Base-by-base conservation (phyloP, 441 rosid species). In the Brassica balearica region DNA sequence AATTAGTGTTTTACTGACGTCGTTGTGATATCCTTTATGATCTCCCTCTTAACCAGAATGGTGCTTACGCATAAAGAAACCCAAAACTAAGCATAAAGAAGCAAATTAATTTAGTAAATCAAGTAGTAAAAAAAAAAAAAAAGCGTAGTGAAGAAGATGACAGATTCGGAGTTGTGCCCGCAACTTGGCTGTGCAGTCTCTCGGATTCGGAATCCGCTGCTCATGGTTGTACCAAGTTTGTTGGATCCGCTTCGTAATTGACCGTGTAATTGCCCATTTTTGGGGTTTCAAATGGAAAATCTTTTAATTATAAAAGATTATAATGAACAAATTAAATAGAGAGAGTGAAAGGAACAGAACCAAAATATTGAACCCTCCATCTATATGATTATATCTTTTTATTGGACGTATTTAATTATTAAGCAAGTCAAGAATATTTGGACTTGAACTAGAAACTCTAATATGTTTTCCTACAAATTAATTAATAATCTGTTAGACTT, bases 401-500 rank as follows among this genome's bases (percentile, higher is more conserved):
- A 14, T 15, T 8, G 34, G 15, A 32, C 1, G 0, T 64, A 3
- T 64, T 61, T 12, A 25, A 6, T 3, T 32, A 5, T 17, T 27
- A 19, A 17, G 20, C n/a, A 38, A 38, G 53, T 65, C 53, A 10
- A 36, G 27, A 17, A 36, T 36, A 36, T 36, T 15, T 65, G 51
- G 32, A 65, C 53, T 34, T 34, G 68, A 34, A 65, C 58, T 67
- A 12, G 55, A 46, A 43, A 67, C 58, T 43, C 11, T 43, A 22
- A 59, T 59, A 10, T 10, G 14, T 22, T 59, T 60, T 9, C 7
- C 32, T 23, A 23, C 4, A 23, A 3, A 23, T 9, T 14, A 20
- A 10, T 10, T 10, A 41, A 6, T 66, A 66, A 2, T 3, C 17
- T 20, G 69, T 19, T 41, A 41, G 17, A 66, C 27, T 41, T 41